phyloP scores from a whole-genome alignment of 441 rosid species.

The Syzygium malaccense region DNA sequence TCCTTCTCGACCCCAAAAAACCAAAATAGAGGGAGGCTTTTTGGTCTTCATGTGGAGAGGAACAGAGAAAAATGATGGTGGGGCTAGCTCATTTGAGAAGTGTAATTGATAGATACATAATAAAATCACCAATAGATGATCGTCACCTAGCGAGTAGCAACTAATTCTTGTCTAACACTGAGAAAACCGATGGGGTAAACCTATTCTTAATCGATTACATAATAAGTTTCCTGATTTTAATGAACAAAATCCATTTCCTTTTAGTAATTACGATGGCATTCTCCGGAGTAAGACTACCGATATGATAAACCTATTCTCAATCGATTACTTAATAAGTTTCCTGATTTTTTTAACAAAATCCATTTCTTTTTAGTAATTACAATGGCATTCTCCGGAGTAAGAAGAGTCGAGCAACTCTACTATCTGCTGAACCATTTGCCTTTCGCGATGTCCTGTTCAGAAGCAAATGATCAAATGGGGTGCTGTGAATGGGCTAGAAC shows the following conservation, averaged over 20 bases:
- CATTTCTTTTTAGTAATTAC: not conserved
- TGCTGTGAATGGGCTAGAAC: not conserved
- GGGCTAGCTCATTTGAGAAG: too few relatives aligned
- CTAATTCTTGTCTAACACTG: too few relatives aligned
- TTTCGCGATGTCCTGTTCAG: not conserved
- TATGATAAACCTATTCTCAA: too few relatives aligned
- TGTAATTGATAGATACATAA: too few relatives aligned
- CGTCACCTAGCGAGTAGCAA: fast-evolving
- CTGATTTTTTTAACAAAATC: not conserved
- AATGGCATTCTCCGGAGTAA: not conserved
- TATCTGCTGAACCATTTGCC: not conserved
- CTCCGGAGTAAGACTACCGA: too few relatives aligned
- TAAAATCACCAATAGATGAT: fast-evolving
- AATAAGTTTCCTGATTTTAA: not conserved
- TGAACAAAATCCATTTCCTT: not conserved
- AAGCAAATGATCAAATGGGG: not conserved
- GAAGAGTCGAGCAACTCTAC: not conserved
- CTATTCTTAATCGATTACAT: not conserved
- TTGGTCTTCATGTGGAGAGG: too few relatives aligned
- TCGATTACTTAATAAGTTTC: too few relatives aligned
- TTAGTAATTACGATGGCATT: too few relatives aligned
- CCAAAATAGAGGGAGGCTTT: too few relatives aligned
- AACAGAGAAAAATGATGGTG: too few relatives aligned
- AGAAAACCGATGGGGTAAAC: fast-evolving
- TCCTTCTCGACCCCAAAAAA: too few relatives aligned